Evolutionary conservation across 1,284 basidiomycete species (phyloP).

Genomic region (Microbotryomycetes sp.): DNA sequence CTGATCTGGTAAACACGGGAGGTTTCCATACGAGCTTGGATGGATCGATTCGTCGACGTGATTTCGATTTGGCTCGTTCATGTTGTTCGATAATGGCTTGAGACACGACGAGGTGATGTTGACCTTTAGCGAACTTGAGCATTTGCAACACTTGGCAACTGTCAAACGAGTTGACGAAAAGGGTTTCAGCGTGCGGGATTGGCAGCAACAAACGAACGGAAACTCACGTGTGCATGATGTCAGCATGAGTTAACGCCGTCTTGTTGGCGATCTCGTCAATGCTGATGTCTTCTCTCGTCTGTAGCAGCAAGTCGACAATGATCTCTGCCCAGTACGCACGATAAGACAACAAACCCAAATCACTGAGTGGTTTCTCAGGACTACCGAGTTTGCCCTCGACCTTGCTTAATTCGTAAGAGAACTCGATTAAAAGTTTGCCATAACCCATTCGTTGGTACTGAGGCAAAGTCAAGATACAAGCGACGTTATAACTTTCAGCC

Average conservation of each 20-base stretch:
- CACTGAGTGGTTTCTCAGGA: constrained; percentile 95
- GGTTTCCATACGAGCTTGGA: constrained; percentile 87
- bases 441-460: constrained; percentile 96
- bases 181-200: constrained; percentile 9
- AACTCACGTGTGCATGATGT: constrained; percentile 95
- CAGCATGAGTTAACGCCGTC: constrained; percentile 92
- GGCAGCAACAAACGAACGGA: neutral
- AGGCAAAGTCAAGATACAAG: constrained; percentile 94
- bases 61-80: constrained; percentile 74
- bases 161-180: constrained; percentile 14
- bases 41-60: constrained; percentile 70
- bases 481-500: constrained; percentile 96
- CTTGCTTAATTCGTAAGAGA: constrained; percentile 96
- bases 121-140: constrained; percentile 93
- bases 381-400: constrained; percentile 91
- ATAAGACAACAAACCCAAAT: constrained; percentile 88
- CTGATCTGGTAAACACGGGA: constrained; percentile 42
- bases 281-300: constrained; percentile 59
- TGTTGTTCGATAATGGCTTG: constrained; percentile 87
- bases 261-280: constrained; percentile 96
- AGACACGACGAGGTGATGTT: constrained; percentile 87
- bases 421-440: constrained; percentile 93
- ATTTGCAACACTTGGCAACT: constrained; percentile 90
- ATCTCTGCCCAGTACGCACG: constrained; percentile 97
- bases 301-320: constrained; percentile 82